These are phyloP conservation scores for Haplographium delicatum DNA, from an alignment of 495 filamentous ascomycete species.

Conservation along the genomic window DNA sequence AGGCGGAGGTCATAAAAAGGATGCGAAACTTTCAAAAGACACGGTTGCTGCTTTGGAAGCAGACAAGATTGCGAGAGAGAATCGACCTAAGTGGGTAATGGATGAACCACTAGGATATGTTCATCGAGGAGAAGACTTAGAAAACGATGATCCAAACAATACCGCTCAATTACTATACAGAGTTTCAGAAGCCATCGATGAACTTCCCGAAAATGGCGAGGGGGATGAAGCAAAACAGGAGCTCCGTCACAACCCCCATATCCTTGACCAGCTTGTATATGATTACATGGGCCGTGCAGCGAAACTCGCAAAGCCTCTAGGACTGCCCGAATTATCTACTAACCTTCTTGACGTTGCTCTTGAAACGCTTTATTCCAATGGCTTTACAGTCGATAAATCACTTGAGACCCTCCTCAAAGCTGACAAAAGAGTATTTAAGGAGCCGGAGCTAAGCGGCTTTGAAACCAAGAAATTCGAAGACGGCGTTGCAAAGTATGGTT, in stretches of 20 bases:
- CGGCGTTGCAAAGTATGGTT: constrained; percentile 83
- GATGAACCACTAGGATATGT: constrained; percentile 88
- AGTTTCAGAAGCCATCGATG: constrained; percentile 46
- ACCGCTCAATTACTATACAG: constrained; percentile 54
- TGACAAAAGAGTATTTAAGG: constrained; percentile 72
- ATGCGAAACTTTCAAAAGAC: constrained; percentile 72
- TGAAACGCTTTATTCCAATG: constrained; percentile 62
- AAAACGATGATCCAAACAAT: constrained; percentile 38
- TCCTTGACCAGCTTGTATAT: constrained; percentile 58
- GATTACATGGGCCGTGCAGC: constrained; percentile 70
- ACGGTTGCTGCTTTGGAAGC: constrained; percentile 71
- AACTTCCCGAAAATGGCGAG: constrained; percentile 26
- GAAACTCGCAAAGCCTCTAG: constrained; percentile 52
- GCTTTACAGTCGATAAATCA: constrained; percentile 67
- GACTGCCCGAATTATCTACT: constrained; percentile 63
- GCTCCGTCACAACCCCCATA: too few species aligned
- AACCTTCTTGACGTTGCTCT: constrained; percentile 87
- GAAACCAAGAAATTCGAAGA: constrained; percentile 91
- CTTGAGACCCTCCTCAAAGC: constrained; percentile 62
- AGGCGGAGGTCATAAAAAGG: constrained; percentile 56
- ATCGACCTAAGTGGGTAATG: constrained; percentile 85
- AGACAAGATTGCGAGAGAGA: constrained; percentile 69
- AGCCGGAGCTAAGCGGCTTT: constrained; percentile 71
- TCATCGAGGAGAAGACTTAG: constrained; percentile 70
- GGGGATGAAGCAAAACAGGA: constrained; percentile 41